Conservation (phyloP, 345 rosid genomes). For the Rhizophora mangle region DNA sequence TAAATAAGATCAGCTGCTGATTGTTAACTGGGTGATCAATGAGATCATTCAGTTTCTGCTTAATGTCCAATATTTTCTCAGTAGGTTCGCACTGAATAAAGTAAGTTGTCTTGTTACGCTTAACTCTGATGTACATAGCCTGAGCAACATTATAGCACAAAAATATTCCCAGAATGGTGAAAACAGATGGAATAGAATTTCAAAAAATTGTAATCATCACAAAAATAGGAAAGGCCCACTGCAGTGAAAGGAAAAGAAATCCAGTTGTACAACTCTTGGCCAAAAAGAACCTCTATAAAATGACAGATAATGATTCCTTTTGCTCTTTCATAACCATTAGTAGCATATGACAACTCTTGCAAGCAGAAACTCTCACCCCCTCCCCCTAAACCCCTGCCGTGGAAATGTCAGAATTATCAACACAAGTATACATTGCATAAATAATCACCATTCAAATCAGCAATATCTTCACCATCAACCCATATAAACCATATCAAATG, state of each 20-base stretch:
- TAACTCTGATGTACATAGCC: slow-evolving; percentile 95
- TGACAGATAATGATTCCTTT: too few species aligned
- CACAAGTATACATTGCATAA: too few species aligned
- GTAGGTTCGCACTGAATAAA: slow-evolving; percentile 87
- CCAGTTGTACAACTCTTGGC: too few species aligned
- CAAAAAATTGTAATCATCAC: not conserved
- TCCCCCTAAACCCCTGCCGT: too few species aligned
- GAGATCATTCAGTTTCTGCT: slow-evolving; percentile 65
- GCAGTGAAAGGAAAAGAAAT: too few species aligned
- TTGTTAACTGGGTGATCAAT: slow-evolving; percentile 62
- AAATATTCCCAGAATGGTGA: slow-evolving; percentile 4
- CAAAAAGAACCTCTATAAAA: too few species aligned
- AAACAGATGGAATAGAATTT: slow-evolving; percentile 6
- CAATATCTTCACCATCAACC: too few species aligned
- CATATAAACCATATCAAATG: not conserved
- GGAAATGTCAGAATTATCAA: too few species aligned
- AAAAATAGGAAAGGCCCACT: not conserved
- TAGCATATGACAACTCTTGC: too few species aligned
- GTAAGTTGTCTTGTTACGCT: slow-evolving; percentile 77
- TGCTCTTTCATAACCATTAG: too few species aligned
- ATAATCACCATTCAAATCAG: too few species aligned
- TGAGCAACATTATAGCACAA: slow-evolving; percentile 17
- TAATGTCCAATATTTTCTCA: slow-evolving; percentile 65
- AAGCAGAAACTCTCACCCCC: too few species aligned
- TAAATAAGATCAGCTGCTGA: slow-evolving; percentile 64